Evolutionary conservation across 2,329 filamentous ascomycete genomes (phyloP).

Genomic region (Curvularia lunata): DNA sequence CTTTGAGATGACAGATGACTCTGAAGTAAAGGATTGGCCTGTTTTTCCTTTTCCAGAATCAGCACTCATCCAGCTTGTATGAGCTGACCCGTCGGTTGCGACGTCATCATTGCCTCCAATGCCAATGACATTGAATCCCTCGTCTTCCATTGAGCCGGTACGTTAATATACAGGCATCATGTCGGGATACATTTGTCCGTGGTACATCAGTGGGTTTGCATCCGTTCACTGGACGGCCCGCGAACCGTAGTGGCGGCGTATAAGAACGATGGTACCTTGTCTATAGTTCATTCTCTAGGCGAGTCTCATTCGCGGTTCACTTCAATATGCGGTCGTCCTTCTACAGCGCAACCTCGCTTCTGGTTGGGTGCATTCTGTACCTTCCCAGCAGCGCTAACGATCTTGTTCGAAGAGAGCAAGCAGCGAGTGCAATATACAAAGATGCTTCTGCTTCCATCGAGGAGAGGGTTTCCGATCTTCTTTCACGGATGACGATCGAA

Average conservation of each 20-base stretch:
- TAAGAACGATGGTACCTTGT: constrained; percentile 19
- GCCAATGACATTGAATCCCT: constrained; percentile 8
- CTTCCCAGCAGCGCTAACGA: constrained; percentile 31
- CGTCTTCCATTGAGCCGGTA: constrained; percentile 13
- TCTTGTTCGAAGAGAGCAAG: constrained; percentile 35
- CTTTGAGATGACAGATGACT: not conserved
- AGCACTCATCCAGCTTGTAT: not conserved
- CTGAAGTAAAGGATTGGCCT: not conserved
- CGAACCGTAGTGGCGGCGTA: constrained; percentile 12
- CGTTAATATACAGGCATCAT: constrained; percentile 19
- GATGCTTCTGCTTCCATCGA: constrained; percentile 67
- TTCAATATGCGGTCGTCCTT: constrained; percentile 5
- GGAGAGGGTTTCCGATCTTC: constrained; percentile 68
- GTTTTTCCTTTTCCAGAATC: not conserved
- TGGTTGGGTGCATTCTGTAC: constrained; percentile 23
- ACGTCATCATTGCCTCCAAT: constrained; percentile 1
- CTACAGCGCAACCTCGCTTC: constrained; percentile 17
- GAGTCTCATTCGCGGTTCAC: constrained; percentile 1
- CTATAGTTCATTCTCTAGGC: constrained; percentile 1
- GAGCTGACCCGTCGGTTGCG: not conserved
- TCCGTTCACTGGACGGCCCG: constrained; percentile 6
- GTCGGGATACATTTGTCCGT: constrained; percentile 28
- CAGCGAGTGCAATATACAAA: constrained; percentile 61
- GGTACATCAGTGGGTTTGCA: not conserved
- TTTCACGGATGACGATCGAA: constrained; percentile 74